A percentile compares a stretch with the other conserved stretches of the same genome.
These are phyloP conservation scores for barley (Hordeum vulgare) DNA, from an alignment of 176 grass and related monocot genomes.

Conservation along the genomic window DNA sequence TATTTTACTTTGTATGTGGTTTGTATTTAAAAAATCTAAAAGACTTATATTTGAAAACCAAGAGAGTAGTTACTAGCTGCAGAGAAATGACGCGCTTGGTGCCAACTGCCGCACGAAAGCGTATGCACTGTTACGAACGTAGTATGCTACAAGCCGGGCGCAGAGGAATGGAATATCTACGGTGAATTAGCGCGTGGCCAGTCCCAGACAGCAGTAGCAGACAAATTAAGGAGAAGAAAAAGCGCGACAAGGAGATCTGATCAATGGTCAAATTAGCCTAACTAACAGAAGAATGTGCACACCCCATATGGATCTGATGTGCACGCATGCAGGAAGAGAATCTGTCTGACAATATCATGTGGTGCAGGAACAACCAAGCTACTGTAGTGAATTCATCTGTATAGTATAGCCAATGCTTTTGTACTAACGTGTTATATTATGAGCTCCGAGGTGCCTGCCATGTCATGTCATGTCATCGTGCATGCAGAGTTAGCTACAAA, in stretches of 20 bases:
- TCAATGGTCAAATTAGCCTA: slow-evolving; percentile 4
- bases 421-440: neutral
- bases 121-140: neutral
- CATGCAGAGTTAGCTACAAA: slow-evolving; percentile 4
- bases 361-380: slow-evolving; percentile 10
- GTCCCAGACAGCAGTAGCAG: neutral
- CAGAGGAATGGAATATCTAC: slow-evolving; percentile 6
- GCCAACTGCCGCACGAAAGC: too few species aligned
- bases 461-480: neutral
- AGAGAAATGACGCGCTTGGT: neutral
- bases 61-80: neutral
- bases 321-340: neutral
- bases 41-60: too few species aligned
- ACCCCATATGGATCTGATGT: neutral
- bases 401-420: neutral
- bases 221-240: slow-evolving; percentile 2
- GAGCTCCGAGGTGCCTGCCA: neutral
- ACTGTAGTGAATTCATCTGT: neutral
- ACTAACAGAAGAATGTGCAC: slow-evolving; percentile 31
- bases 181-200: neutral
- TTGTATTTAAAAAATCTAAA: too few species aligned
- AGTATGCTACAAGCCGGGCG: neutral
- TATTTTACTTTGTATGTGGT: too few species aligned
- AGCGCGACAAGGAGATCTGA: neutral
- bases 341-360: neutral